Percentiles rank a stretch among this genome's conserved stretches.
Evolutionary conservation across 23 red algal genomes (phyloP).

Genomic region (Gracilariopsis chorda): DNA sequence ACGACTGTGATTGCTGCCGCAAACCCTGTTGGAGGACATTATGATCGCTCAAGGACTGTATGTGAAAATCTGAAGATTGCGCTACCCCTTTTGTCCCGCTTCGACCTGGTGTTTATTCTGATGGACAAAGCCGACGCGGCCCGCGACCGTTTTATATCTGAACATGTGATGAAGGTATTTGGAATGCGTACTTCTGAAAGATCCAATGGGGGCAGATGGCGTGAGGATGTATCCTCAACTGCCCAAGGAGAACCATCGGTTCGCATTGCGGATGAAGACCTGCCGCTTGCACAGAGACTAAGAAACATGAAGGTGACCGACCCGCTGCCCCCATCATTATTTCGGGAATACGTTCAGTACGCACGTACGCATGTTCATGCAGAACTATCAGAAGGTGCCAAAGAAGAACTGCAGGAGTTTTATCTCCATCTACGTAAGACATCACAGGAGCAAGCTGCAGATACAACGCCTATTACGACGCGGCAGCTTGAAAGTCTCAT

Average conservation of each 20-base stretch:
- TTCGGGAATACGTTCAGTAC: constrained; percentile 78
- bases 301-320: constrained; percentile 26
- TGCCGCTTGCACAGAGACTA: constrained; percentile 45
- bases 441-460: constrained; percentile 52
- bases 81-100: constrained; percentile 90
- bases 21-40: constrained; percentile 94
- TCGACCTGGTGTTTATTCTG: constrained; percentile 95
- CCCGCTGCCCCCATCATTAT: constrained; percentile 36
- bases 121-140: constrained; percentile 83
- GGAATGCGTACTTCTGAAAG: constrained; percentile 58
- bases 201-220: neutral
- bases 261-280: neutral
- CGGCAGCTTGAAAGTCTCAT: constrained; percentile 92
- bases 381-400: constrained; percentile 72
- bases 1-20: constrained; percentile 95
- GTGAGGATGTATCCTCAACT: neutral
- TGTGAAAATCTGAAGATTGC: constrained; percentile 96
- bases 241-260: neutral
- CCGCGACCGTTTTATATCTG: constrained; percentile 83
- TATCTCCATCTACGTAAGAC: constrained; percentile 76
- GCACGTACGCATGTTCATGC: constrained; percentile 69
- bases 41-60: constrained; percentile 86
- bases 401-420: constrained; percentile 71
- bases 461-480: constrained; percentile 94
- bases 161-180: constrained; percentile 88